Conservation (phyloP, 2,329 filamentous ascomycete species). For the Parafenestella ontariensis region DNA sequence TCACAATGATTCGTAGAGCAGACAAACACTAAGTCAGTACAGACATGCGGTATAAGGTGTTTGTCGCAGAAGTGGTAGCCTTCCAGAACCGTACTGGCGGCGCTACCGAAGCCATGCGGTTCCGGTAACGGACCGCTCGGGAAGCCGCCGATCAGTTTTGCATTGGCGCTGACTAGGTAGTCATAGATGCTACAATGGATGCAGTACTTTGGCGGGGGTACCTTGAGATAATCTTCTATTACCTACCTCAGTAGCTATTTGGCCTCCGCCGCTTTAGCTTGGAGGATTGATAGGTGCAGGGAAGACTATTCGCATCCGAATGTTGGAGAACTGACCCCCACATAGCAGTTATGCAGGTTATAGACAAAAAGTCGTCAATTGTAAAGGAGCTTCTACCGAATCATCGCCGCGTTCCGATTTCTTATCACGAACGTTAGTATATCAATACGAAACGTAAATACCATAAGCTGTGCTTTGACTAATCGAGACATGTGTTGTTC, state of each 20-base stretch:
- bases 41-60: background rate
- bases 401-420: background rate
- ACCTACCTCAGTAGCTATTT: background rate
- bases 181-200: background rate
- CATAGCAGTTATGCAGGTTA: background rate
- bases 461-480: background rate
- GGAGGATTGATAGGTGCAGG: background rate
- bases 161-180: background rate
- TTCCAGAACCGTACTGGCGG: constrained; percentile 23
- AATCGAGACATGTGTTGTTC: background rate
- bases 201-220: background rate
- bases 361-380: background rate
- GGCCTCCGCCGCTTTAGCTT: background rate
- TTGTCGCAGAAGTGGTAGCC: constrained; percentile 6
- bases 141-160: constrained; percentile 18
- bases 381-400: background rate
- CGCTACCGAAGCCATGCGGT: constrained; percentile 16
- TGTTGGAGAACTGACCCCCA: background rate
- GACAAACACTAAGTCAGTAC: background rate
- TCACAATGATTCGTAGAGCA: constrained; percentile 8
- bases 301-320: background rate
- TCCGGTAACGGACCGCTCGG: constrained; percentile 13
- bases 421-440: background rate
- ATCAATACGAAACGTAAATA: background rate
- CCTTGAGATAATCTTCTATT: background rate